These are phyloP conservation scores for Dissophora ornata DNA, from an alignment of 192 early-diverging fungal species.

Conservation along the genomic window DNA sequence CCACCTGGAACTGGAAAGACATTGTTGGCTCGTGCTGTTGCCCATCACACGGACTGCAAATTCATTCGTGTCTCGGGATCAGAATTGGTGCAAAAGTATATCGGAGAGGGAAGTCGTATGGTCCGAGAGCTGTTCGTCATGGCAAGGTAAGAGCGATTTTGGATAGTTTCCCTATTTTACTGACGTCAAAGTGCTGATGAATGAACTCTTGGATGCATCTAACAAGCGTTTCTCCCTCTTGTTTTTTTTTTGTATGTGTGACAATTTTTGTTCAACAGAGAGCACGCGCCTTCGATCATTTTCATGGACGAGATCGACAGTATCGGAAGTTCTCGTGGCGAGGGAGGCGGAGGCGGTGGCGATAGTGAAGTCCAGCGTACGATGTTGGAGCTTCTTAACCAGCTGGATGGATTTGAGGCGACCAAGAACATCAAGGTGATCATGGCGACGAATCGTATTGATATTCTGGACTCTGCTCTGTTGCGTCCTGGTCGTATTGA, in stretches of 20 bases:
- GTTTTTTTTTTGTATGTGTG: conserved; percentile 6
- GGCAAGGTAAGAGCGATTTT: conserved; percentile 80
- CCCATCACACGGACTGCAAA: conserved; percentile 92
- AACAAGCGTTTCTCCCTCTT: neutral
- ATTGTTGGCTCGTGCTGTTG: conserved; percentile 88
- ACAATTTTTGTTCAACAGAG: conserved; percentile 55
- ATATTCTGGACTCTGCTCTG: conserved; percentile 89
- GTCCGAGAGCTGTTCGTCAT: conserved; percentile 91
- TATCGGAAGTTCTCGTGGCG: conserved; percentile 88
- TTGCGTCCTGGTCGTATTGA: conserved; percentile 91
- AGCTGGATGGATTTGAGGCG: conserved; percentile 90
- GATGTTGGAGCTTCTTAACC: conserved; percentile 91
- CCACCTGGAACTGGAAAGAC: conserved; percentile 93
- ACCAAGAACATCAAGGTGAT: conserved; percentile 95
- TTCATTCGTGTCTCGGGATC: conserved; percentile 93
- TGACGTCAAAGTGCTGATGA: no score
- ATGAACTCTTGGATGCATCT: no score
- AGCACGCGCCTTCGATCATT: conserved; percentile 92
- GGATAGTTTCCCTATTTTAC: no score
- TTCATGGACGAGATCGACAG: conserved; percentile 96
- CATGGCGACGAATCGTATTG: conserved; percentile 94
- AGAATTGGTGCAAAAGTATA: conserved; percentile 93
- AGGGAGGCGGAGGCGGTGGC: conserved; percentile 78
- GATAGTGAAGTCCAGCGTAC: conserved; percentile 93
- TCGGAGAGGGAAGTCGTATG: conserved; percentile 93